Conservation (phyloP, 2,329 filamentous ascomycete genomes). For the Cladobotryum protrusum region DNA sequence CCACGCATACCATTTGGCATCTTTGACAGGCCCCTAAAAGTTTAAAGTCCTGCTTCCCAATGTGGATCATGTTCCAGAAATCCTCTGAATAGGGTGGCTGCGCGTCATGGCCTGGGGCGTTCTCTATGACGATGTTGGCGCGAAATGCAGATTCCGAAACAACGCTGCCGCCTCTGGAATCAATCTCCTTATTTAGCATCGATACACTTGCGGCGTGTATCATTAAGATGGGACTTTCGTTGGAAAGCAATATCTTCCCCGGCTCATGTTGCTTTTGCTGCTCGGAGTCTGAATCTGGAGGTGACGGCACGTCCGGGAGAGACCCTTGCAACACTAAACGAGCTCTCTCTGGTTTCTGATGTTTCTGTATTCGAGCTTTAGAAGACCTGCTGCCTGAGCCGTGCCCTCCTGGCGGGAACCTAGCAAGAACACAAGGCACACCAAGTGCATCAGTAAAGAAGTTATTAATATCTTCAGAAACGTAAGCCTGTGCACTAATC, state of each 20-base stretch:
- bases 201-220: constrained; percentile 77
- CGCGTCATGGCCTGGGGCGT: constrained; percentile 33
- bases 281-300: constrained; percentile 52
- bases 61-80: constrained; percentile 60
- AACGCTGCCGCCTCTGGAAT: constrained; percentile 51
- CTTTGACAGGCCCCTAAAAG: constrained; percentile 78
- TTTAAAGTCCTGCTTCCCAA: constrained; percentile 59
- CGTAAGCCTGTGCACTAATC: constrained; percentile 66
- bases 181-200: constrained; percentile 68
- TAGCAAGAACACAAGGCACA: constrained; percentile 74
- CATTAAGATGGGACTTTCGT: constrained; percentile 88
- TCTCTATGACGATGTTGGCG: constrained; percentile 71
- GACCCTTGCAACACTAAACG: constrained; percentile 41
- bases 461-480: constrained; percentile 53
- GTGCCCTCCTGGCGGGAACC: constrained; percentile 66
- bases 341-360: constrained; percentile 34
- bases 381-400: constrained; percentile 58
- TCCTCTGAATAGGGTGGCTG: constrained; percentile 71
- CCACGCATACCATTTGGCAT: constrained; percentile 94
- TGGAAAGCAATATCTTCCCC: constrained; percentile 69
- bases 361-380: constrained; percentile 62
- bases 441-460: constrained; percentile 75
- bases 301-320: constrained; percentile 49
- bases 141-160: constrained; percentile 73
- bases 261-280: constrained; percentile 16